Conservation (phyloP, 2,329 filamentous ascomycete species). For the Scedosporium boydii region DNA sequence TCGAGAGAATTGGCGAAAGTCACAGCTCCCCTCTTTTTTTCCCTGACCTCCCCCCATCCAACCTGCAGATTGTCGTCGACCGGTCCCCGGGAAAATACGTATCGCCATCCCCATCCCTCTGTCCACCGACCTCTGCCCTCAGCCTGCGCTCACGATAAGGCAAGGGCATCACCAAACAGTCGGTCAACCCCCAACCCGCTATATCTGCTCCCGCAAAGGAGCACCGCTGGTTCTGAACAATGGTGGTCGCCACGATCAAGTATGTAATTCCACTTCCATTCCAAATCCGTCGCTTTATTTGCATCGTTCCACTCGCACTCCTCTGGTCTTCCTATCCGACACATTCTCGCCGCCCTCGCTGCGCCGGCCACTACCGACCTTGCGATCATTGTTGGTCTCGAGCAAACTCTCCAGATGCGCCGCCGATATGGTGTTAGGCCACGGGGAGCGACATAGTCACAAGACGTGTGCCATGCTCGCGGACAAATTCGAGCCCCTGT, state of each 20-base stretch:
- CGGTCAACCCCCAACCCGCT: constrained; percentile 7
- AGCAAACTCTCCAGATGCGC: not conserved
- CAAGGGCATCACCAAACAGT: constrained; percentile 5
- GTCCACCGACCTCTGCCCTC: not conserved
- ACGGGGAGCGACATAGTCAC: too few species aligned
- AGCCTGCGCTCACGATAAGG: not conserved
- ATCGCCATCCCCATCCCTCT: not conserved
- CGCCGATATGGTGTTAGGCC: not conserved
- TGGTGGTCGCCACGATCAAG: constrained; percentile 58
- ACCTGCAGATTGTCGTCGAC: constrained; percentile 3
- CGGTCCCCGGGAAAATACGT: constrained; percentile 6
- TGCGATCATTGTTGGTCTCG: not conserved
- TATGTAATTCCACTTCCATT: constrained; percentile 25
- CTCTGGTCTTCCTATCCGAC: constrained; percentile 1
- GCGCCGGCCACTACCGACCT: not conserved
- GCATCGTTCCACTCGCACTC: constrained; percentile 10
- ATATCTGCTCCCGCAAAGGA: constrained; percentile 26
- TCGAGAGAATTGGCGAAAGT: not conserved
- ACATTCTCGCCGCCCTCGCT: not conserved
- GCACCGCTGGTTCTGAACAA: constrained; percentile 33
- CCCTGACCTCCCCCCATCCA: not conserved
- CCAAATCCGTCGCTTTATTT: constrained; percentile 11
- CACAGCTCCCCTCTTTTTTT: constrained; percentile 1
- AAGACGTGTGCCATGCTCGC: too few species aligned
- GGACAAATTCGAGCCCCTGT: too few species aligned